Conservation (phyloP, 305 asterid genomes). For the Fraxinus nigra region DNA sequence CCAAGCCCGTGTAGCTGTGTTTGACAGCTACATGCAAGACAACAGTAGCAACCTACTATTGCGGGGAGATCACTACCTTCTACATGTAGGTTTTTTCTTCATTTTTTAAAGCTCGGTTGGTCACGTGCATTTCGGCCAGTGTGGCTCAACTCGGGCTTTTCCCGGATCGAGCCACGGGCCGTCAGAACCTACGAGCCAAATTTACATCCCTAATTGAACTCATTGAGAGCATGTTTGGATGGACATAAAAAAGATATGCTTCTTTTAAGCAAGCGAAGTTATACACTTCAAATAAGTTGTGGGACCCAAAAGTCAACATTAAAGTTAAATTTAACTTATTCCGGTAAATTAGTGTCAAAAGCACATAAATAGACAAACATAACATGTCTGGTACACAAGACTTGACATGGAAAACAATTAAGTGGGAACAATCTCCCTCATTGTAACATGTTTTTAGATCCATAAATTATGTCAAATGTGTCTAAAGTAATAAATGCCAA, state of each 20-base stretch:
- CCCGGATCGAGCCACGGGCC: too few species aligned
- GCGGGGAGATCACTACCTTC: too few species aligned
- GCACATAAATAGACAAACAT: not conserved
- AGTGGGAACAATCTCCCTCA: not conserved
- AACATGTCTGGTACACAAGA: not conserved
- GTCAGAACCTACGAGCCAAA: too few species aligned
- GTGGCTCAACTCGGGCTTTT: too few species aligned
- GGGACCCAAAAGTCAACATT: not conserved
- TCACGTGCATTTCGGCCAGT: too few species aligned
- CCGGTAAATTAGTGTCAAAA: not conserved
- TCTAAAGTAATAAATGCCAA: not conserved
- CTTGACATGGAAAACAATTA: not conserved
- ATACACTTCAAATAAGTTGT: not conserved
- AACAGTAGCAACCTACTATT: too few species aligned
- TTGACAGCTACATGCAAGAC: too few species aligned
- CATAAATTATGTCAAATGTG: not conserved
- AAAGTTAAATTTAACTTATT: not conserved
- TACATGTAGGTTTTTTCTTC: too few species aligned
- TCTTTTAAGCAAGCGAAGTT: not conserved
- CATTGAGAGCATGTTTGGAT: not conserved
- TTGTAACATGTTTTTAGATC: not conserved
- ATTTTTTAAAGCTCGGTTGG: too few species aligned
- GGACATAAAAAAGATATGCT: not conserved
- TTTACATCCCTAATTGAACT: not conserved
- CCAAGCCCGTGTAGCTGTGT: too few species aligned